Base-by-base conservation (phyloP, 441 rosid species). In the Sinapis alba region DNA sequence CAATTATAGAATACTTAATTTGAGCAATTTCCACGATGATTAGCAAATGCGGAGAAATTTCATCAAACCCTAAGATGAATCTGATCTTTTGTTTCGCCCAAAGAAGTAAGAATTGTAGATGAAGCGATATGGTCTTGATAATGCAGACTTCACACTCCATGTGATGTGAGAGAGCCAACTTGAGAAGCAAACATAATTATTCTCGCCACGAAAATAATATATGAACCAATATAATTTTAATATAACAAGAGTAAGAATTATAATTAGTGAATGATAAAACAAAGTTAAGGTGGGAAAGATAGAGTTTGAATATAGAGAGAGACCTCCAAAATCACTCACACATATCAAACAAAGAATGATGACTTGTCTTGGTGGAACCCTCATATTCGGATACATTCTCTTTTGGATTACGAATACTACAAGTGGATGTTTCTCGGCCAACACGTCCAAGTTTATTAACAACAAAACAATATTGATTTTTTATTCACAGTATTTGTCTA, bases 51-150 rank as follows among this genome's bases (percentile, higher is more conserved):
- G 62, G 66, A 24, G 34, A 58, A 28, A 6, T 28, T 69, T 50
- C 80, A 76, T 51, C 71, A 61, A 74, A 61, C 78, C 67, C 78
- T 64, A 78, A 30, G 79, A 51, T 67, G 61, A 73, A 77, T 76
- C 80, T 73, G 41, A 65, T 56, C 36, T 73, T 78, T 76, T 63
- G 78, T 73, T 73, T 76, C 74, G 69, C 71, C 27, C 80, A 58
- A 69, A 75, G 79, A 71, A 70, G 69, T 60, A 78, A 72, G 78
- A 72, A 66, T 68, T 79, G 73, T 30, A 50, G 1, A 26, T 60
- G 51, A 78, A 72, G 81, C 76, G 32, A 78, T 60, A 27, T 19
- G 13, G 27, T 72, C 64, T 62, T 65, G 75, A 54, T 57, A 43
- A 56, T 70, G 74, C 20, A 24, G 66, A 76, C 21, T 66, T 51